These are phyloP conservation scores for Hemileccinum rubropunctum DNA, from an alignment of 768 basidiomycete species.

Conservation along the genomic window DNA sequence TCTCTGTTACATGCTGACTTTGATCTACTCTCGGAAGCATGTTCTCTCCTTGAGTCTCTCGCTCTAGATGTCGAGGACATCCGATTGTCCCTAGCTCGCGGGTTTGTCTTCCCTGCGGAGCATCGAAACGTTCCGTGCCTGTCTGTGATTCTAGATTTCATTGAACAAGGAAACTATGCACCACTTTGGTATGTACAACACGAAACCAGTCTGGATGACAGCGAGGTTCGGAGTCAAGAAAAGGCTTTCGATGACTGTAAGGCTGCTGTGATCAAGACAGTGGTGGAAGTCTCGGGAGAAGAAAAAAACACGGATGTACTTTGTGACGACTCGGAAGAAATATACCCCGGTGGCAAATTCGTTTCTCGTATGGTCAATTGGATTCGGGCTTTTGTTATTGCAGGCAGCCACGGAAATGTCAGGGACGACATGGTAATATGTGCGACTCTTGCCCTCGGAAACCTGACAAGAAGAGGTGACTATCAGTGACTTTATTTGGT, in stretches of 20 bases:
- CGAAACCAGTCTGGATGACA: conserved; percentile 31
- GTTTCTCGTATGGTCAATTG: conserved; percentile 72
- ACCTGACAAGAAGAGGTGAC: conserved; percentile 72
- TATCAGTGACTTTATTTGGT: not conserved
- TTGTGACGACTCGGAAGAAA: conserved; percentile 63
- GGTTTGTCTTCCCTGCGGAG: conserved; percentile 55
- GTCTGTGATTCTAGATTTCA: conserved; percentile 63
- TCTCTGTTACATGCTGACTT: conserved; percentile 62
- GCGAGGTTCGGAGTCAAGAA: conserved; percentile 58
- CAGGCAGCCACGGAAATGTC: conserved; percentile 29
- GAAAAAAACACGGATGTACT: conserved; percentile 73
- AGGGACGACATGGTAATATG: conserved; percentile 82
- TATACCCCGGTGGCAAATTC: conserved; percentile 64
- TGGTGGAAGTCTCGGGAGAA: conserved; percentile 84
- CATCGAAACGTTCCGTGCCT: conserved; percentile 58
- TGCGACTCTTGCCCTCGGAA: conserved; percentile 79
- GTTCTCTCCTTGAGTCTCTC: conserved; percentile 73
- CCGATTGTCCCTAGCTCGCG: conserved; percentile 67
- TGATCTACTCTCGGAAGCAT: conserved; percentile 70
- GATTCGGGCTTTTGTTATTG: conserved; percentile 58
- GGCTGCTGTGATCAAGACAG: conserved; percentile 78
- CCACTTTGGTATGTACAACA: conserved; percentile 54
- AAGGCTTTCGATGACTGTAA: conserved; percentile 81
- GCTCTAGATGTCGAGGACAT: conserved; percentile 77
- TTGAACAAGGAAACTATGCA: conserved; percentile 70